Evolutionary conservation across 179 eudicot genomes (phyloP).

Genomic region (Patellifolia procumbens): DNA sequence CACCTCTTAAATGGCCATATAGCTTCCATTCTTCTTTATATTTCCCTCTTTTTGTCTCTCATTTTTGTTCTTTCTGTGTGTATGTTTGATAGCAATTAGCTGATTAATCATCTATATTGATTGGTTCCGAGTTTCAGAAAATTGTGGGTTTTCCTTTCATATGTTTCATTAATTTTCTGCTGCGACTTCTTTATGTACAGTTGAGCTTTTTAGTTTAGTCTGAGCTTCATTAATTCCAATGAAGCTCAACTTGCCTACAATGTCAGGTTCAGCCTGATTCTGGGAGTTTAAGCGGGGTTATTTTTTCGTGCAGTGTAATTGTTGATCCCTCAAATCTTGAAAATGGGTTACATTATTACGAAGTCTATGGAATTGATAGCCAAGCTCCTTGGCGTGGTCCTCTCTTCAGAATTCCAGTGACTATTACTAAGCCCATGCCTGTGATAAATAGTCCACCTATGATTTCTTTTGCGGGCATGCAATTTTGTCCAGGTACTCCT

Average conservation of each 20-base stretch:
- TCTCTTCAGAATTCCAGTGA: slow-evolving; percentile 84
- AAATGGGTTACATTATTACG: slow-evolving; percentile 83
- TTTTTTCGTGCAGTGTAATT: slow-evolving; percentile 57
- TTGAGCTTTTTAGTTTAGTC: neutral
- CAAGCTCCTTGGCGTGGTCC: slow-evolving; percentile 98
- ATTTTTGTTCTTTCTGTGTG: neutral
- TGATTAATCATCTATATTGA: neutral
- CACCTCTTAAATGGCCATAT: too few relatives aligned
- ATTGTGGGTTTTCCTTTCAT: neutral
- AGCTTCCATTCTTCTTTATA: neutral
- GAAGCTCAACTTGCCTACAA: neutral
- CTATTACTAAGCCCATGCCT: slow-evolving; percentile 77
- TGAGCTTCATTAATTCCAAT: neutral
- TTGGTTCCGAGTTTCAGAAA: neutral
- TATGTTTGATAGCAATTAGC: neutral
- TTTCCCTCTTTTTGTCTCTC: neutral
- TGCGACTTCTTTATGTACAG: neutral
- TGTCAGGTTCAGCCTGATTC: neutral
- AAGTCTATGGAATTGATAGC: slow-evolving; percentile 81
- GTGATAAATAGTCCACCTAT: slow-evolving; percentile 65
- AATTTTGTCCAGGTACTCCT: slow-evolving; percentile 71
- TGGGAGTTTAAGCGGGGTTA: slow-evolving; percentile 13
- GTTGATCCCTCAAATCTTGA: slow-evolving; percentile 88
- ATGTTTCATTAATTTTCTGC: neutral
- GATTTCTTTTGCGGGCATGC: slow-evolving; percentile 61